phyloP scores from a whole-genome alignment of 169 alveolate genomes.

The Plasmodium cynomolgi region DNA sequence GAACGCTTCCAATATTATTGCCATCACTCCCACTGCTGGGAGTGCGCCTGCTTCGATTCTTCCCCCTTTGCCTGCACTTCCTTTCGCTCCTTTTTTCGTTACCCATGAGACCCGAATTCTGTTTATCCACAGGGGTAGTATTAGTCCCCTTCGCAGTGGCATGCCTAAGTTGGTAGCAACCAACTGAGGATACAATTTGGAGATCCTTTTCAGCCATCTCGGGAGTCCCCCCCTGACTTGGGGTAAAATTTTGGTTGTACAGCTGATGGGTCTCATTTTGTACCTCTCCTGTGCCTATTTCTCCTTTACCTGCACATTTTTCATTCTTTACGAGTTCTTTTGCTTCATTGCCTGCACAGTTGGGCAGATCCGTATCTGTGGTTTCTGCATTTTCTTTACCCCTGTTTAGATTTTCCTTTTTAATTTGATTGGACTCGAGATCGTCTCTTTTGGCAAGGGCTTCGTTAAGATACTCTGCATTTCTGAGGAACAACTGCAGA shows the following conservation, averaged over 20 bases:
- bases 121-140: background rate
- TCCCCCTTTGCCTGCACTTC: background rate
- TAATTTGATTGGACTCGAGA: background rate
- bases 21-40: background rate
- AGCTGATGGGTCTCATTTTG: background rate
- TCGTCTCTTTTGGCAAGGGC: background rate
- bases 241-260: background rate
- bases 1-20: background rate
- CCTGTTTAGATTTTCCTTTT: background rate
- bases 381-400: background rate
- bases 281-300: background rate
- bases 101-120: background rate
- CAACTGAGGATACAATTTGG: background rate
- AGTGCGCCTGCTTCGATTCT: background rate
- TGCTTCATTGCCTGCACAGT: background rate
- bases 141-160: background rate
- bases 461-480: background rate
- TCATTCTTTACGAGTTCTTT: background rate
- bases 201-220: background rate
- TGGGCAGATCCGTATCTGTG: background rate
- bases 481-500: background rate
- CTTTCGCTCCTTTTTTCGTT: background rate
- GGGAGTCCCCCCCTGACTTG: background rate
- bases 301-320: background rate
- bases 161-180: background rate